Base-by-base conservation (phyloP, 1,284 basidiomycete species). In the Sporisorium iseilematis-ciliati region DNA sequence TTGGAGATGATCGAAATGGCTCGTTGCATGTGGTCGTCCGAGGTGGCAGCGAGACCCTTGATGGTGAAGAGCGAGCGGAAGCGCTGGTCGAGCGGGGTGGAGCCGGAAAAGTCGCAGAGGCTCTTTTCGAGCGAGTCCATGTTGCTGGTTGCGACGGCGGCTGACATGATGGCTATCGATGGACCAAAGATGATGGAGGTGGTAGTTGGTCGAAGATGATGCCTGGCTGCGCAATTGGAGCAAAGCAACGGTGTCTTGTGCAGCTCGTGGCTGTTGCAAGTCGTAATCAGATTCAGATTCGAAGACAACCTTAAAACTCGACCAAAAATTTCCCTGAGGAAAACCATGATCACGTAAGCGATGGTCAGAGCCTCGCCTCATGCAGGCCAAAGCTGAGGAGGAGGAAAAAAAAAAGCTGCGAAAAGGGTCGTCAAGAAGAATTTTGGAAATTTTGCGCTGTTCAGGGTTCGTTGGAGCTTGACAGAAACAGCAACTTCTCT, bases 41-140 rank as follows among this genome's bases (percentile, higher is more conserved):
- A 80, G 3, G 69, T 54, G 14, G 82, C 63, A 29, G 87, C 88
- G 48, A 99, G 87, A 1, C 92, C 90, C 86, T 97, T 97, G 68
- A 99, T 88, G 41, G 95, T 93, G 86, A 99, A 99, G 8, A 99
- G 88, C 0, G 95, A 91, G 43, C 97, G 88, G 84, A 98, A 99
- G 57, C 96, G 89, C 82, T 92, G 91, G 81, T 97, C 94, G 20
- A 99, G 89, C 2, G 92, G 90, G 0, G 91, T 90, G 60, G 89
- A 88, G 57, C 92, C 91, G 1, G 90, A 87, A 20, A 69, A 64
- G 46, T 80, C 76, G 61, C 77, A 78, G 29, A 83, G 75, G 43
- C 65, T 72, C 59, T 63, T 72, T 58, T 78, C 74, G 33, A 82
- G 74, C 55, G 59, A 38, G 54, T 75, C 69, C 59, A 80, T 70